Conservation (phyloP, 1,284 basidiomycete species). For the Cryptococcus maquisensis region DNA sequence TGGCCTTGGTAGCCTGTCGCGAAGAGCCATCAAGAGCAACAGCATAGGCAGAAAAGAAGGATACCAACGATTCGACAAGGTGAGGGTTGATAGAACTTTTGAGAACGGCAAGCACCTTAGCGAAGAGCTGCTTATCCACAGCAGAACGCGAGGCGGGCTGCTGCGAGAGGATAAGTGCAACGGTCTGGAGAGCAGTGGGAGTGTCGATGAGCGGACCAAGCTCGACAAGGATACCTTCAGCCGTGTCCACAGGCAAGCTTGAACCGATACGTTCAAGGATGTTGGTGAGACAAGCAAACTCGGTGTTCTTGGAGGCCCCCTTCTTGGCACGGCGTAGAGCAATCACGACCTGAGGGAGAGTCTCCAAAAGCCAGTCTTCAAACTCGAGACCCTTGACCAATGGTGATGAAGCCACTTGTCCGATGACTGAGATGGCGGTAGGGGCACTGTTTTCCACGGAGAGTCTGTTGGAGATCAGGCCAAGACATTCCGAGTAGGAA, state of each 20-base stretch:
- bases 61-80: conserved; percentile 71
- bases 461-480: conserved; percentile 72
- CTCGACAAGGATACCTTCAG: conserved; percentile 63
- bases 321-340: conserved; percentile 77
- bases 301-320: conserved; percentile 68
- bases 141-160: conserved; percentile 67
- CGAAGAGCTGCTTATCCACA: conserved; percentile 66
- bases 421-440: conserved; percentile 51
- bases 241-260: conserved; percentile 60
- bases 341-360: conserved; percentile 69
- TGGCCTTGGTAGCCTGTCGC: conserved; percentile 73
- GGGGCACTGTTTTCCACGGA: conserved; percentile 56
- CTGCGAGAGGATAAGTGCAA: conserved; percentile 66
- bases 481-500: conserved; percentile 49
- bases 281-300: conserved; percentile 68
- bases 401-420: conserved; percentile 49
- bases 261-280: conserved; percentile 52
- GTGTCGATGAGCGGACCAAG: conserved; percentile 73
- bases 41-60: conserved; percentile 77
- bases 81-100: conserved; percentile 65
- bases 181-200: conserved; percentile 65
- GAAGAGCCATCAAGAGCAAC: conserved; percentile 59
- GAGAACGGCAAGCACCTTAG: conserved; percentile 65
- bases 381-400: conserved; percentile 46
- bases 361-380: conserved; percentile 74